These are phyloP conservation scores for Cystobasidium tubakii DNA, from an alignment of 768 basidiomycete species.

Conservation along the genomic window DNA sequence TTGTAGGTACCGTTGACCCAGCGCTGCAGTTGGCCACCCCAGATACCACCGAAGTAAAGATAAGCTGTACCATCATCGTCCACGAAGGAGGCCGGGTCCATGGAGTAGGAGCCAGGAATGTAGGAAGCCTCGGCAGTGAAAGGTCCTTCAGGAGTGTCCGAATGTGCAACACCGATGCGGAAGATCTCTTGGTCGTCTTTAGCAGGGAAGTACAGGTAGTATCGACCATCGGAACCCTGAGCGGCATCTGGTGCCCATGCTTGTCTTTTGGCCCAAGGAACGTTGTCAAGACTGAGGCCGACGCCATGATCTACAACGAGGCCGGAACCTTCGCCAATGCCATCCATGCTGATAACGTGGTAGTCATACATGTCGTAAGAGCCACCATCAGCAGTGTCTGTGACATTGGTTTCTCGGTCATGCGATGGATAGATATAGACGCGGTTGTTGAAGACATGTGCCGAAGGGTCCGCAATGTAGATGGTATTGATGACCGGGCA, in stretches of 20 bases:
- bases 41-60: slow-evolving; percentile 20
- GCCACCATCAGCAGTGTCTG: not conserved
- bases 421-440: slow-evolving; percentile 23
- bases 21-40: slow-evolving; percentile 27
- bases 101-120: not conserved
- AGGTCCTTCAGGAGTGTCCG: slow-evolving; percentile 1
- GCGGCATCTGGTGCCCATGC: slow-evolving; percentile 25
- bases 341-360: slow-evolving; percentile 18
- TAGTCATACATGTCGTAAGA: slow-evolving; percentile 26
- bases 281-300: not conserved
- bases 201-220: slow-evolving; percentile 30
- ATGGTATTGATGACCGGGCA: not conserved
- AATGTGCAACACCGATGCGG: slow-evolving; percentile 17
- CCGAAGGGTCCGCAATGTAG: slow-evolving; percentile 27
- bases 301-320: slow-evolving; percentile 18
- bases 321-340: not conserved
- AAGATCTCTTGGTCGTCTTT: slow-evolving; percentile 20
- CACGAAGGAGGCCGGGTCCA: slow-evolving; percentile 16
- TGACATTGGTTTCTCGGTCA: slow-evolving; percentile 10
- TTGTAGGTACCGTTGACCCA: not conserved
- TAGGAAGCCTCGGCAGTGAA: not conserved
- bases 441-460: slow-evolving; percentile 22
- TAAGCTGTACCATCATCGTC: slow-evolving; percentile 16
- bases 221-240: slow-evolving; percentile 4
- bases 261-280: slow-evolving; percentile 17